phyloP scores from a whole-genome alignment of 371 early-diverging fungal species.

The Mucor piriformis region DNA sequence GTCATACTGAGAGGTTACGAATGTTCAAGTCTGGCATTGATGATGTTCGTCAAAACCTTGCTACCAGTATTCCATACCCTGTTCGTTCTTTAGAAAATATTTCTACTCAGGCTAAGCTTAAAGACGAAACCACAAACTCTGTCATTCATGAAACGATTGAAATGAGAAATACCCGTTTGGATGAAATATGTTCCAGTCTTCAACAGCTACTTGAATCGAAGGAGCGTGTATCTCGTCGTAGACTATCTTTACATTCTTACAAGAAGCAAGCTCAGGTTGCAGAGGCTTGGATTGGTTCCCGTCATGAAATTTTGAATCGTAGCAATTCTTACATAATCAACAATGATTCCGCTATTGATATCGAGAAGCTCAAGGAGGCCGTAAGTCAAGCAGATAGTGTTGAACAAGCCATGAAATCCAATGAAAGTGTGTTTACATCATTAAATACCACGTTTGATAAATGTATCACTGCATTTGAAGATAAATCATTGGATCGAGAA shows the following conservation, averaged over 20 bases:
- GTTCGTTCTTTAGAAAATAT: constrained; percentile 20
- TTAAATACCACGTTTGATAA: constrained; percentile 29
- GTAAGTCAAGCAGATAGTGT: constrained; percentile 31
- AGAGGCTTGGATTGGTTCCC: constrained; percentile 39
- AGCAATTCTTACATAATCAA: constrained; percentile 1
- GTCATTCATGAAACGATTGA: constrained; percentile 41
- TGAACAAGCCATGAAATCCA: constrained; percentile 31
- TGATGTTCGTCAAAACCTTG: constrained; percentile 30
- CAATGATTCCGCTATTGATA: neutral
- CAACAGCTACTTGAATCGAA: constrained; percentile 40
- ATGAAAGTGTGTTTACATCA: constrained; percentile 24
- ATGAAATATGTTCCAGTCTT: constrained; percentile 33
- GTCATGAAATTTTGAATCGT: constrained; percentile 18
- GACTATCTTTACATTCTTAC: constrained; percentile 32
- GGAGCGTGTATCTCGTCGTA: constrained; percentile 42
- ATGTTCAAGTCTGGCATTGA: constrained; percentile 39
- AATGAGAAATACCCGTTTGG: constrained; percentile 29
- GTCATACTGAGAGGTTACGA: constrained; percentile 29
- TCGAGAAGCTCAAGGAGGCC: constrained; percentile 32
- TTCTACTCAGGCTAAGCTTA: constrained; percentile 25
- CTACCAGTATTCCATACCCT: constrained; percentile 39
- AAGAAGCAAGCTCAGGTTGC: constrained; percentile 32
- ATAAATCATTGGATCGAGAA: constrained; percentile 13
- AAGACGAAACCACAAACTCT: constrained; percentile 43
- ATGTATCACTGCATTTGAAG: constrained; percentile 26